These are phyloP conservation scores for Citrullus amarus DNA, from an alignment of 306 rosid genomes.

Conservation along the genomic window DNA sequence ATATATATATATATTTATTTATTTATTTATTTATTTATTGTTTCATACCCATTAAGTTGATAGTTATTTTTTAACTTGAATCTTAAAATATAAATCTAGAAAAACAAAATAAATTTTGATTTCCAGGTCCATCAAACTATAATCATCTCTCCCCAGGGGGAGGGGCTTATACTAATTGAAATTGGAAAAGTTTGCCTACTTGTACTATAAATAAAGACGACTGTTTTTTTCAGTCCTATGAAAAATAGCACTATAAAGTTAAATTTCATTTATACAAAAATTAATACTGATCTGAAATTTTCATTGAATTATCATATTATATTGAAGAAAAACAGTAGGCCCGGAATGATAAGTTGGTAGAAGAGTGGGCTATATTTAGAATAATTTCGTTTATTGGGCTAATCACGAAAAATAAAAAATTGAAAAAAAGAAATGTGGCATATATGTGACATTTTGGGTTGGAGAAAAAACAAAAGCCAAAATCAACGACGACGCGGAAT, in stretches of 20 bases:
- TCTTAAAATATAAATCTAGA: background rate
- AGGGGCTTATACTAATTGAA: background rate
- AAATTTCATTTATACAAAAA: no score
- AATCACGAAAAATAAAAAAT: background rate
- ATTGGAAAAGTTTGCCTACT: background rate
- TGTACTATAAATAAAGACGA: no score
- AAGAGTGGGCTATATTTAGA: background rate
- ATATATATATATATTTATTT: no score
- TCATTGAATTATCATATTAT: background rate
- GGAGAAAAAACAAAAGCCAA: background rate
- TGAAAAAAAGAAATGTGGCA: background rate
- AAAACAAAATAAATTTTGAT: background rate
- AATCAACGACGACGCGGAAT: background rate
- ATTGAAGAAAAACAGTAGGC: no score
- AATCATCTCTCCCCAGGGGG: background rate
- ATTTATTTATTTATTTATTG: no score
- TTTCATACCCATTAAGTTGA: no score
- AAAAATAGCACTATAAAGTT: background rate
- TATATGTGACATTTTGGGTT: background rate
- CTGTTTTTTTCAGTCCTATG: background rate
- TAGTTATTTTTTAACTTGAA: no score
- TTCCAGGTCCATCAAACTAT: background rate
- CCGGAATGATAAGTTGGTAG: no score
- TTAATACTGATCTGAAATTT: background rate
- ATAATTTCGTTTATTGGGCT: background rate